These are phyloP conservation scores for Leccinum boreale DNA, from an alignment of 768 basidiomycete genomes.

Conservation along the genomic window DNA sequence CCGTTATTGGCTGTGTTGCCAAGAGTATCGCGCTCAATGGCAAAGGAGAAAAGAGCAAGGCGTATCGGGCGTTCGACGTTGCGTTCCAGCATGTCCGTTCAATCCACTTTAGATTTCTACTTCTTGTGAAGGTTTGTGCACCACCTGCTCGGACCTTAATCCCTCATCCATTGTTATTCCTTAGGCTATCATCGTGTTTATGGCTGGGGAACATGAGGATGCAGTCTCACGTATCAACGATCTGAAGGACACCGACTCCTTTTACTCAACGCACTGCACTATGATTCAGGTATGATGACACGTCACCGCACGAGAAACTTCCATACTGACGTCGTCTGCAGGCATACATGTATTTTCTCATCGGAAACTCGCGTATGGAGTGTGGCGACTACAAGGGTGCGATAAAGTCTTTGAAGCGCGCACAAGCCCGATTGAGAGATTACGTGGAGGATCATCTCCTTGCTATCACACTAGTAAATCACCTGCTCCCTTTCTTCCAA, in stretches of 20 bases:
- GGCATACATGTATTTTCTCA: background rate
- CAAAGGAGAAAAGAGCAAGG: background rate
- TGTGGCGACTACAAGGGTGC: background rate
- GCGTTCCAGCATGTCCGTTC: background rate
- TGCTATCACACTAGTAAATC: background rate
- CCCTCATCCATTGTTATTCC: background rate
- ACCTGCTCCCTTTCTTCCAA: background rate
- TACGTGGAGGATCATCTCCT: background rate
- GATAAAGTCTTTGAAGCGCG: background rate
- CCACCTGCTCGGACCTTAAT: background rate
- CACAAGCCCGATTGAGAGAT: background rate
- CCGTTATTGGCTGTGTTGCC: background rate
- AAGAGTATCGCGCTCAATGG: background rate
- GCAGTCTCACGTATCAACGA: background rate
- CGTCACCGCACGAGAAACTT: background rate
- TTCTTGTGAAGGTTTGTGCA: background rate
- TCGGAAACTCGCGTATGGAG: background rate
- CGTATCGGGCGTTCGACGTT: background rate
- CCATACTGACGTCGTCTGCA: background rate
- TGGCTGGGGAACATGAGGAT: background rate
- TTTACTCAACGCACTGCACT: background rate
- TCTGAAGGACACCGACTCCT: background rate
- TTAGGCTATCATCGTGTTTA: background rate
- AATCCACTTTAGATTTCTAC: background rate
- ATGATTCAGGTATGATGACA: background rate